Percentiles rank a stretch among this genome's conserved stretches.
Evolutionary conservation across 495 filamentous ascomycete species (phyloP).

Genomic region (Aspergillus incahuasiensis): DNA sequence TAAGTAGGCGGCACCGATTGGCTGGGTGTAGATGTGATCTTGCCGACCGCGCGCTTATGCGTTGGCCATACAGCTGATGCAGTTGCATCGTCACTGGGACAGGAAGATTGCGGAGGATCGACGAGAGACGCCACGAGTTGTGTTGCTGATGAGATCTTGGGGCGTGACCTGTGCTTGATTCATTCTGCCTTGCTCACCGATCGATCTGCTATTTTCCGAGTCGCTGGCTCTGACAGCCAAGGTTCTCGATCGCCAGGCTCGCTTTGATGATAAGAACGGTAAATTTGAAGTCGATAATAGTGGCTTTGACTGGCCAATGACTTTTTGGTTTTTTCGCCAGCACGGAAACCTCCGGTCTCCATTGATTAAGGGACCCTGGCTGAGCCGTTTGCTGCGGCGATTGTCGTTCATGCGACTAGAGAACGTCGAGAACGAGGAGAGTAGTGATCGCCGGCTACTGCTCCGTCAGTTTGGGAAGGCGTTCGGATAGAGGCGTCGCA

Average conservation of each 20-base stretch:
- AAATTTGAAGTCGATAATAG: not conserved
- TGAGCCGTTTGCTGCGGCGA: not conserved
- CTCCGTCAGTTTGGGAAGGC: too few relatives aligned
- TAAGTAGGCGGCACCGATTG: conserved; percentile 12
- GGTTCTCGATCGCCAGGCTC: not conserved
- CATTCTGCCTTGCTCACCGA: not conserved
- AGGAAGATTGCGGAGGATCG: conserved; percentile 6
- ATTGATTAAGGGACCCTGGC: not conserved
- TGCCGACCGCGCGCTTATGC: conserved; percentile 12
- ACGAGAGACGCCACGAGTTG: not conserved
- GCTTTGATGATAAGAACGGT: not conserved
- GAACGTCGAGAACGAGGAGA: not conserved
- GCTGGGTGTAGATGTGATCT: conserved; percentile 7
- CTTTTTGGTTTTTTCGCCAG: not conserved
- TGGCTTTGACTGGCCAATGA: not conserved
- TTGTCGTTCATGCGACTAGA: not conserved
- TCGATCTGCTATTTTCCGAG: not conserved
- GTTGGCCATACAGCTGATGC: conserved; percentile 9
- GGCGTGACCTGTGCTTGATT: not conserved
- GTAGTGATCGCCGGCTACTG: too few relatives aligned
- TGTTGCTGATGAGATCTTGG: not conserved
- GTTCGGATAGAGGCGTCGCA: not conserved
- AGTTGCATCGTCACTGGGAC: not conserved
- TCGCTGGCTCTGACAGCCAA: not conserved
- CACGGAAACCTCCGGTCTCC: conserved; percentile 1